phyloP scores from a whole-genome alignment of 163 green algal genomes.

The Chlamydomonas reinhardtii region DNA sequence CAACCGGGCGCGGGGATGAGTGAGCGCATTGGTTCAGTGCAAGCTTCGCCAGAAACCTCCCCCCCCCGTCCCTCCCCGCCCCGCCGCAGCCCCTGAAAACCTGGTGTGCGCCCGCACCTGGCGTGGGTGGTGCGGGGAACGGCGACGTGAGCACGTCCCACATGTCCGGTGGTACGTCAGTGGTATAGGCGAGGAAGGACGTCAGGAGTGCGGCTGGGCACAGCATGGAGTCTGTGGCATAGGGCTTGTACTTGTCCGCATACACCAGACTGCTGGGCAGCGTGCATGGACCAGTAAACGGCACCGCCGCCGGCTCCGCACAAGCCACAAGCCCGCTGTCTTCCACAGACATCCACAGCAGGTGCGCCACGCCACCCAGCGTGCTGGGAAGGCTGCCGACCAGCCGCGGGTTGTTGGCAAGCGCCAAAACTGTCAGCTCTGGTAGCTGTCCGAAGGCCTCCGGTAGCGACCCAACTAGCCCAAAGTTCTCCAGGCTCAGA shows the following conservation, averaged over 20 bases:
- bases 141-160: constrained; percentile 41
- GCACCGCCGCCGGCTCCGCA: not conserved
- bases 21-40: too few relatives aligned
- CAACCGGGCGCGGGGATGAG: not conserved
- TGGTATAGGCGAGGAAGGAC: constrained; percentile 42
- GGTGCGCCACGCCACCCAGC: constrained; percentile 12
- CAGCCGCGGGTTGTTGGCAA: constrained; percentile 56
- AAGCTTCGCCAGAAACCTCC: too few relatives aligned
- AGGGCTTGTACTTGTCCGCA: not conserved
- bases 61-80: too few relatives aligned
- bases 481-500: constrained; percentile 49
- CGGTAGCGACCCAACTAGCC: constrained; percentile 45
- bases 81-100: too few relatives aligned
- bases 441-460: not conserved
- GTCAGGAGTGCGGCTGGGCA: constrained; percentile 8
- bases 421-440: constrained; percentile 42
- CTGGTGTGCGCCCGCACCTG: constrained; percentile 6
- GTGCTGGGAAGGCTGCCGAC: constrained; percentile 23
- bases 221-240: not conserved
- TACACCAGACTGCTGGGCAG: constrained; percentile 5
- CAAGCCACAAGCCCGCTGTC: constrained; percentile 39
- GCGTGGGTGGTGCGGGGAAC: constrained; percentile 28
- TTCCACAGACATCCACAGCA: constrained; percentile 62
- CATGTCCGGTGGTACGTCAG: not conserved
- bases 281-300: constrained; percentile 9